These are phyloP conservation scores for Canavalia ensiformis DNA, from an alignment of 306 rosid genomes.

Conservation along the genomic window DNA sequence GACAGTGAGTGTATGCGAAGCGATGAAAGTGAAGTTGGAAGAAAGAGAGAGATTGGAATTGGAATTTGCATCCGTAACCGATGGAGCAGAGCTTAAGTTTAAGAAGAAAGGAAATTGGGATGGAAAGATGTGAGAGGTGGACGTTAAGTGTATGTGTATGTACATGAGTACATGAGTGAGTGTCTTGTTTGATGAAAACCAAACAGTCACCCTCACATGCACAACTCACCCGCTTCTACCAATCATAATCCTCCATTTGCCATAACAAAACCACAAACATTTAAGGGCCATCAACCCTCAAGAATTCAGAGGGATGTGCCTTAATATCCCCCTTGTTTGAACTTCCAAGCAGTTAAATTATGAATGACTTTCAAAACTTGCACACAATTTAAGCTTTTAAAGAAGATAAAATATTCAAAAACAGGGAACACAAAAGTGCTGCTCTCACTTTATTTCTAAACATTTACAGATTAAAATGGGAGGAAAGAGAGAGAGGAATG, in stretches of 20 bases:
- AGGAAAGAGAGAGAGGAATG: background rate
- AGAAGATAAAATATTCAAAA: background rate
- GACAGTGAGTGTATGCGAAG: too few species aligned
- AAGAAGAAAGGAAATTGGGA: background rate
- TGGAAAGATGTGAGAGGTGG: background rate
- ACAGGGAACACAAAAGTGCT: slow-evolving; percentile 17
- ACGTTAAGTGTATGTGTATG: background rate
- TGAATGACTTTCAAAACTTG: too few species aligned
- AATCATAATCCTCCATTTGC: slow-evolving; percentile 45
- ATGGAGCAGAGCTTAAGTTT: too few species aligned
- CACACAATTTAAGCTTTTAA: background rate
- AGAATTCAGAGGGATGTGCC: background rate
- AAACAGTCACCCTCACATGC: slow-evolving; percentile 44
- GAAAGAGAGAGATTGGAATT: too few species aligned
- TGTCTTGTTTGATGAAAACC: slow-evolving; percentile 8
- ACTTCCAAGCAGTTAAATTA: too few species aligned
- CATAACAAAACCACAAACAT: slow-evolving; percentile 9
- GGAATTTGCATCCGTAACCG: too few species aligned
- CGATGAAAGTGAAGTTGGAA: too few species aligned
- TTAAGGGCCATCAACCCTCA: background rate
- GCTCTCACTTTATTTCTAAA: slow-evolving; percentile 39
- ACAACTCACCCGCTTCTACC: slow-evolving; percentile 47
- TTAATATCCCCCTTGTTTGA: too few species aligned
- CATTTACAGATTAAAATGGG: slow-evolving; percentile 55
- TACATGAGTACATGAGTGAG: background rate